Conservation (phyloP, 176 grass and related monocot genomes). For the Stipa capillata region DNA sequence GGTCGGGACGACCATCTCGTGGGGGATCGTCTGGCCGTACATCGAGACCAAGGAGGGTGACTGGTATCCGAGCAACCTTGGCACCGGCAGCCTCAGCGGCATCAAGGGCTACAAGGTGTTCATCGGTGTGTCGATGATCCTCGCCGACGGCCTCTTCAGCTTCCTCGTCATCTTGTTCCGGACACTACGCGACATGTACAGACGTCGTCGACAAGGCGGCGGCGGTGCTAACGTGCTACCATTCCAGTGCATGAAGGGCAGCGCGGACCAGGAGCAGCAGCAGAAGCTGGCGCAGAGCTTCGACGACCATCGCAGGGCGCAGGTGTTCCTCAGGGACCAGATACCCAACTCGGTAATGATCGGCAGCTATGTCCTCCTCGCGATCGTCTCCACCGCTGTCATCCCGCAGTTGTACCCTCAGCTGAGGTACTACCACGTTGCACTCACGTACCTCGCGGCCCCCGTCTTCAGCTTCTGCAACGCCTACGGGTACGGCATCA, state of each 20-base stretch:
- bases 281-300: constrained; percentile 1
- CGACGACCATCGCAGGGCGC: constrained; percentile 32
- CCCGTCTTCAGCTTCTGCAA: constrained; percentile 53
- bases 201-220: neutral
- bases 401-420: constrained; percentile 40
- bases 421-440: constrained; percentile 29
- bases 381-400: constrained; percentile 11
- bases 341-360: constrained; percentile 38
- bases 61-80: constrained; percentile 32
- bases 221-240: neutral
- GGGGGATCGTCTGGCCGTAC: constrained; percentile 53
- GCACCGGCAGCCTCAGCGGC: constrained; percentile 18
- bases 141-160: constrained; percentile 59
- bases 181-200: constrained; percentile 11
- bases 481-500: constrained; percentile 45
- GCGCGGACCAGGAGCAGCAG: neutral
- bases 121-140: constrained; percentile 50
- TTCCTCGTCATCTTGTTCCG: constrained; percentile 36
- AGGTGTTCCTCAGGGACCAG: constrained; percentile 41
- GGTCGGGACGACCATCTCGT: constrained; percentile 40
- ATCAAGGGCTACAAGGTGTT: constrained; percentile 42
- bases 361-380: constrained; percentile 22
- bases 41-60: constrained; percentile 34
- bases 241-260: neutral
- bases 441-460: constrained; percentile 24